Percentiles rank a stretch among this genome's conserved stretches.
Evolutionary conservation across 1,139 yeast genomes (phyloP).

Genomic region (Protomyces pachydermus): DNA sequence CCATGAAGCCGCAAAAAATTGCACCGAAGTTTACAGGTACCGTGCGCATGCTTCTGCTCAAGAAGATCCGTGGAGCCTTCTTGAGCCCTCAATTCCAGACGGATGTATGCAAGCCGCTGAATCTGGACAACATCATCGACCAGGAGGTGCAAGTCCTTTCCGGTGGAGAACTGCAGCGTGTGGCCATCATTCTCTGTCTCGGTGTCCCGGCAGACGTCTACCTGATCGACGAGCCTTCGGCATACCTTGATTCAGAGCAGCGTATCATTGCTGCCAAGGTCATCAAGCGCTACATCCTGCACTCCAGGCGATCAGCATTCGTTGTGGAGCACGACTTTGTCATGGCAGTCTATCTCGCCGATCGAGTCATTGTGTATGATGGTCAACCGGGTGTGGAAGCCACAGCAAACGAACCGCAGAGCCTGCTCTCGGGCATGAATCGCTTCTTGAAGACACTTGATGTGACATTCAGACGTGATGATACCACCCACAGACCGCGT

Average conservation of each 20-base stretch:
- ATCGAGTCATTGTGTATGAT: constrained; percentile 95
- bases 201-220: constrained; percentile 52
- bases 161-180: constrained; percentile 99
- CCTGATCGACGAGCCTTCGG: constrained; percentile 44
- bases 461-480: constrained; percentile 97
- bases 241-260: constrained; percentile 97
- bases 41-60: constrained; percentile 92
- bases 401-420: constrained; percentile 79
- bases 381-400: constrained; percentile 86
- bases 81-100: constrained; percentile 96
- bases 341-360: constrained; percentile 98
- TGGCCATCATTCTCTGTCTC: constrained; percentile 88
- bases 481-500: constrained; percentile 95
- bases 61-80: constrained; percentile 90
- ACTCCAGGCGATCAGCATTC: constrained; percentile 95
- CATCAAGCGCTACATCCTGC: constrained; percentile 91
- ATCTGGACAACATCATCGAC: constrained; percentile 87
- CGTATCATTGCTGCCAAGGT: constrained; percentile 99
- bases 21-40: constrained; percentile 98
- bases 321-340: constrained; percentile 95
- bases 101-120: constrained; percentile 93
- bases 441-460: constrained; percentile 91
- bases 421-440: constrained; percentile 94
- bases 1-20: constrained; percentile 98
- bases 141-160: constrained; percentile 96